Percentiles rank a stretch among this genome's conserved stretches.
Evolutionary conservation across 306 rosid species (phyloP).

Genomic region (Oemleria cerasiformis): DNA sequence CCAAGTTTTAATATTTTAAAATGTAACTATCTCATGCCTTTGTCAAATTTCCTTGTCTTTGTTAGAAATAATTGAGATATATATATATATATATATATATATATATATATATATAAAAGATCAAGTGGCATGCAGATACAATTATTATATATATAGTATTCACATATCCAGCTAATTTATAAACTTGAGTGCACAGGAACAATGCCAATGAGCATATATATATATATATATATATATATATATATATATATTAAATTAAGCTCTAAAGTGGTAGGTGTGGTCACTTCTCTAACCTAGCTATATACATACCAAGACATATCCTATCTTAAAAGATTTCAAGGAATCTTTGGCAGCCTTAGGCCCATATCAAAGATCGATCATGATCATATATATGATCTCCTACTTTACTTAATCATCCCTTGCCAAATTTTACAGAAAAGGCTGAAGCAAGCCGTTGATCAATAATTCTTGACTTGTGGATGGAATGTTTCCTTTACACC

Average conservation of each 20-base stretch:
- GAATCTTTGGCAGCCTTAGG: constrained; percentile 10
- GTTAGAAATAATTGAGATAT: no score
- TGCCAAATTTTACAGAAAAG: not conserved
- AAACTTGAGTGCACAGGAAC: not conserved
- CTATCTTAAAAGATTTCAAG: not conserved
- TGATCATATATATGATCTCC: not conserved
- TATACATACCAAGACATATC: no score
- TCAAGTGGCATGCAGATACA: no score
- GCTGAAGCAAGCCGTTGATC: not conserved
- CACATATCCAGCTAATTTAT: no score
- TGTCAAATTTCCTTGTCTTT: no score
- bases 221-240: no score
- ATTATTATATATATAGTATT: no score
- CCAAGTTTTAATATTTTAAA: no score
- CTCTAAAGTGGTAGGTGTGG: not conserved
- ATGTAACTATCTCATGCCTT: no score
- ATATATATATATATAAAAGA: no score
- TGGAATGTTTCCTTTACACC: constrained; percentile 55
- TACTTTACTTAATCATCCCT: constrained; percentile 7
- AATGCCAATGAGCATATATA: not conserved
- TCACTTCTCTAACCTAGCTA: not conserved
- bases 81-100: no score
- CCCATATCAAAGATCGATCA: constrained; percentile 1
- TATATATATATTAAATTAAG: not conserved
- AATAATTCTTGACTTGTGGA: not conserved